Conservation (phyloP, 2,329 filamentous ascomycete genomes). For the Diaporthe ampelina region DNA sequence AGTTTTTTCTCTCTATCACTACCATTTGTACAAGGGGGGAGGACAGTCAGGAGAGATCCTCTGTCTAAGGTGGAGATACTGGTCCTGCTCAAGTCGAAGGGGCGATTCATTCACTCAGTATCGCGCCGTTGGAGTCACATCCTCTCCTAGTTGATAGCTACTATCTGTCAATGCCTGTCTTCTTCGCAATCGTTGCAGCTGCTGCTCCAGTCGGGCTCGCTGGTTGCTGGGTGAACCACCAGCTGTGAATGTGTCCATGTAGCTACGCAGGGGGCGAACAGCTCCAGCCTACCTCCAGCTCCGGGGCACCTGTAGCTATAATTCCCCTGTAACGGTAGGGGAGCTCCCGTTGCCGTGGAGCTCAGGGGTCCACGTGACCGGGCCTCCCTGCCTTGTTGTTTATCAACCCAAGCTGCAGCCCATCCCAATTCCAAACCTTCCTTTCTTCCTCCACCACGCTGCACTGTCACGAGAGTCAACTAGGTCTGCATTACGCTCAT, state of each 20-base stretch:
- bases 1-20: too few relatives aligned
- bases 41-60: neutral
- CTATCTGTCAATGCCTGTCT: neutral
- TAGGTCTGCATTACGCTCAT: conserved; percentile 31
- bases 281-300: neutral
- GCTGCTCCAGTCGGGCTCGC: neutral
- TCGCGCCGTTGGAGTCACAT: neutral
- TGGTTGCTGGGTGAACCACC: conserved; percentile 24
- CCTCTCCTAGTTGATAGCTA: neutral
- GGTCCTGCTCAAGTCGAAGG: neutral
- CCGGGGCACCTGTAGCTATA: neutral
- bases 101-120: neutral
- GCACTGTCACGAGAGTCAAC: conserved; percentile 23
- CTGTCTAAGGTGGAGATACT: too few relatives aligned
- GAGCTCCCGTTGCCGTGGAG: neutral
- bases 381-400: neutral
- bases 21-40: too few relatives aligned
- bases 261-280: neutral
- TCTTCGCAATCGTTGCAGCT: neutral
- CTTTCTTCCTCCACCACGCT: conserved; percentile 20
- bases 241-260: neutral
- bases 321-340: neutral
- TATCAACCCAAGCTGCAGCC: conserved; percentile 15
- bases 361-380: neutral
- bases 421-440: neutral